These are phyloP conservation scores for Colletotrichum scovillei DNA, from an alignment of 2,329 filamentous ascomycete genomes.

Conservation along the genomic window DNA sequence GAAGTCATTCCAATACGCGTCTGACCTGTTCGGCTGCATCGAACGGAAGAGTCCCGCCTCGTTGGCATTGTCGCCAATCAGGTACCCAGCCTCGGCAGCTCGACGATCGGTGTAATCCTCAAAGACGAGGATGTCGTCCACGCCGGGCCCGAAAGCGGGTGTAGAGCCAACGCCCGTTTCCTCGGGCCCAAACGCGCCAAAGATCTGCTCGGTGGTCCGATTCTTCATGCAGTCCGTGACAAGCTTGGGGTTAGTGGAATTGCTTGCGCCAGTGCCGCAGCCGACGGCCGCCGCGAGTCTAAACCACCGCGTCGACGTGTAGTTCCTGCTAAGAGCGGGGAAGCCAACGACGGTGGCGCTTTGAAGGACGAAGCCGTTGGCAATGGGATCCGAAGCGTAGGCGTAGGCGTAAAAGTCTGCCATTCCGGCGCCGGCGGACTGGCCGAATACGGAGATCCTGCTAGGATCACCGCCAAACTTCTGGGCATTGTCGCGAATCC, in stretches of 20 bases:
- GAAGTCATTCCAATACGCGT: slow-evolving; percentile 41
- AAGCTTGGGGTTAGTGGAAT: slow-evolving; percentile 30
- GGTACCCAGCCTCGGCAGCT: slow-evolving; percentile 20
- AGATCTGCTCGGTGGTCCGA: neutral
- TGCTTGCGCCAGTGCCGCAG: too few relatives aligned
- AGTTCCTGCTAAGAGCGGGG: too few relatives aligned
- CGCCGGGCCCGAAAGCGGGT: slow-evolving; percentile 3
- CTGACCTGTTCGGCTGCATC: slow-evolving; percentile 35
- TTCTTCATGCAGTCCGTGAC: slow-evolving; percentile 37
- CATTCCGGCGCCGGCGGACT: slow-evolving; percentile 41
- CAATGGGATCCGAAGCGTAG: slow-evolving; percentile 43
- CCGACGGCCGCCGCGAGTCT: too few relatives aligned
- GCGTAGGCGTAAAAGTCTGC: slow-evolving; percentile 62
- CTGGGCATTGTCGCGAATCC: slow-evolving; percentile 36
- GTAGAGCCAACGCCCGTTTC: slow-evolving; percentile 5
- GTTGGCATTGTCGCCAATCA: slow-evolving; percentile 45
- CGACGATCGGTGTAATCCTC: slow-evolving; percentile 10
- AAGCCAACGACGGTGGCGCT: too few relatives aligned
- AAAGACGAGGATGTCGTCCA: slow-evolving; percentile 9
- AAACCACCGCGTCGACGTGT: too few relatives aligned
- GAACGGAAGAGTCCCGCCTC: slow-evolving; percentile 45
- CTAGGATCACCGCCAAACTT: slow-evolving; percentile 35
- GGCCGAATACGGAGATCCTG: slow-evolving; percentile 42
- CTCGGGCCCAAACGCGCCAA: neutral
- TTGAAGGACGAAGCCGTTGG: too few relatives aligned